A percentile compares a stretch with the other conserved stretches of the same genome.
Evolutionary conservation across 441 rosid genomes (phyloP).

Genomic region (Theobroma grandiflorum): DNA sequence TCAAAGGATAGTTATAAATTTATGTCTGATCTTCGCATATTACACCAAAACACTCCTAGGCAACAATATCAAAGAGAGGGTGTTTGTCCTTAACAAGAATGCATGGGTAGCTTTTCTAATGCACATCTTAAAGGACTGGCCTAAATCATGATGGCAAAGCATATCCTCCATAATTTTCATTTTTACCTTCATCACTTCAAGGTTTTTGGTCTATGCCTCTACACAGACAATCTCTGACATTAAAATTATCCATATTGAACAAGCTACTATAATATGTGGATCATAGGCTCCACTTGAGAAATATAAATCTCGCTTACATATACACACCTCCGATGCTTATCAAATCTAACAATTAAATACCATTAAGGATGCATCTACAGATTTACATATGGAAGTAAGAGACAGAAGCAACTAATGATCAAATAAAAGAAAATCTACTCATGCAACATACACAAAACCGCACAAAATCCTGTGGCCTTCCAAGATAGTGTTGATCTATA

Average conservation of each 20-base stretch:
- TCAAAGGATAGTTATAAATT: too few species aligned
- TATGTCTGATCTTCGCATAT: too few species aligned
- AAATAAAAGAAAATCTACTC: background rate
- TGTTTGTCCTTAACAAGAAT: background rate
- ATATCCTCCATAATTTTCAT: background rate
- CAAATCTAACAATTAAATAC: background rate
- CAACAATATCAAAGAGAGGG: slow-evolving; percentile 4
- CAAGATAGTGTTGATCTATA: background rate
- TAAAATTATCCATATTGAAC: background rate
- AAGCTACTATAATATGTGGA: background rate
- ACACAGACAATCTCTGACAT: background rate
- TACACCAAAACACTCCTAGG: background rate
- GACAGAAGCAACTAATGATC: background rate
- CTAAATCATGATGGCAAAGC: background rate
- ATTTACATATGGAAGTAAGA: background rate
- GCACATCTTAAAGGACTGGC: background rate
- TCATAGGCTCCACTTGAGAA: background rate
- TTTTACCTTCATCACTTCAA: background rate
- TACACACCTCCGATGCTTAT: background rate
- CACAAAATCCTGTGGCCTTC: background rate
- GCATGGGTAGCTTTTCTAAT: background rate
- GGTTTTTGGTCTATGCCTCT: background rate
- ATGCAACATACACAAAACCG: background rate
- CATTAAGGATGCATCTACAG: background rate
- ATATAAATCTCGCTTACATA: background rate